Evolutionary conservation across 208 protist species (phyloP).

Genomic region (Acanthamoeba castellanii): DNA sequence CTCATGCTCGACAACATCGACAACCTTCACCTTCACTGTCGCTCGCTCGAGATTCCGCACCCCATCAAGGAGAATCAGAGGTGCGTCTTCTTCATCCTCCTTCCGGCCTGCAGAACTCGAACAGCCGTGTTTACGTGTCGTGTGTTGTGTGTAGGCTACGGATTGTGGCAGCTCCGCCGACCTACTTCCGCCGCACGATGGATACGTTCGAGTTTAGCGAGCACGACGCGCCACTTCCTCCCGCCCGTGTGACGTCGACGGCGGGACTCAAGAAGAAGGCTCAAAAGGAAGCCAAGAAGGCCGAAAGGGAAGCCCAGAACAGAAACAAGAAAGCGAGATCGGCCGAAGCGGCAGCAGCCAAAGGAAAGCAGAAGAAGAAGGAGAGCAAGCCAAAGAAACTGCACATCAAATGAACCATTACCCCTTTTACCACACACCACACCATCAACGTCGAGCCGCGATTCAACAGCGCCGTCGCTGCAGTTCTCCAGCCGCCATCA

Average conservation of each 20-base stretch:
- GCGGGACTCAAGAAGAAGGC: not conserved
- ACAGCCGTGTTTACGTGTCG: not conserved
- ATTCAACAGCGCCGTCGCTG: no score
- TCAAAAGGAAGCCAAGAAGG: not conserved
- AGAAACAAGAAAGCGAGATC: no score
- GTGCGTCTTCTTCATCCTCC: not conserved
- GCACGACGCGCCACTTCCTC: not conserved
- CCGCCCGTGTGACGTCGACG: not conserved
- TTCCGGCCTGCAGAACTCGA: not conserved
- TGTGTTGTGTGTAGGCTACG: not conserved
- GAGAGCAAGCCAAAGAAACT: no score
- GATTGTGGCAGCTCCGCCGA: slow-evolving; percentile 3
- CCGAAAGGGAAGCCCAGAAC: not conserved
- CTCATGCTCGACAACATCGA: not conserved
- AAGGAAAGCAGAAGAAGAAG: no score
- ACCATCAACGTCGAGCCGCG: no score
- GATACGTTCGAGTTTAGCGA: slow-evolving; percentile 15
- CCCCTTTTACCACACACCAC: no score
- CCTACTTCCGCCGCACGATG: not conserved
- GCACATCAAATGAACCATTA: no score
- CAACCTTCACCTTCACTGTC: slow-evolving; percentile 58
- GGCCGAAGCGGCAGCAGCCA: no score
- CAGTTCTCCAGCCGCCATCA: no score
- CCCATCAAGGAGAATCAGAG: slow-evolving; percentile 8
- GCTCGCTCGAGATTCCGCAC: slow-evolving; percentile 46